phyloP scores from a whole-genome alignment of 1,284 basidiomycete genomes.

The Lentinula novae-zelandiae region DNA sequence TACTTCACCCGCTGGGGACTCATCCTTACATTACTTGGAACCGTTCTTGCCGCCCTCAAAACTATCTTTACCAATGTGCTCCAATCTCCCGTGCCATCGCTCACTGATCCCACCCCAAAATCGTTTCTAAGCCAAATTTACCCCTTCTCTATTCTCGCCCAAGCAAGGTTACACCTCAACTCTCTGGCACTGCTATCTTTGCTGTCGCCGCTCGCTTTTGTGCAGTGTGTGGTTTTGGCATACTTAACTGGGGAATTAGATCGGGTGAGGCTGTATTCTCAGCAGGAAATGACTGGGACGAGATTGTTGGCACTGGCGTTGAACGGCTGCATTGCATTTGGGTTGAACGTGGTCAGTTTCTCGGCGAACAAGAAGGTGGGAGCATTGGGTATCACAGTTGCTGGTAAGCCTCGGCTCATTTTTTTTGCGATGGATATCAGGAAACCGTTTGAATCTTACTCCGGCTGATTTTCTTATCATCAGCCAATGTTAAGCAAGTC shows the following conservation, averaged over 20 bases:
- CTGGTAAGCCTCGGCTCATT: constrained; percentile 46
- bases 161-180: constrained; percentile 49
- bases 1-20: constrained; percentile 82
- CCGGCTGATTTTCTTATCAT: constrained; percentile 11
- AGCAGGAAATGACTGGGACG: constrained; percentile 45
- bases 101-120: constrained; percentile 14
- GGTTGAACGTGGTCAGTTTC: constrained; percentile 88
- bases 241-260: constrained; percentile 77
- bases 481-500: constrained; percentile 93
- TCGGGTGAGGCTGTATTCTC: constrained; percentile 50
- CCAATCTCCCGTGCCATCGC: constrained; percentile 31
- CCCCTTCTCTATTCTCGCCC: constrained; percentile 5
- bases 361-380: constrained; percentile 89
- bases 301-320: constrained; percentile 58
- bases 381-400: constrained; percentile 83
- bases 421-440: no score
- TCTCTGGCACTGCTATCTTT: constrained; percentile 83
- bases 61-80: constrained; percentile 87
- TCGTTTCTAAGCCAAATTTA: constrained; percentile 17
- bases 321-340: constrained; percentile 87
- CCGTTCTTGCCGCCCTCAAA: constrained; percentile 86
- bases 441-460: neutral
- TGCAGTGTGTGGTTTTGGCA: constrained; percentile 79
- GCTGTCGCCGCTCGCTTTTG: constrained; percentile 85
- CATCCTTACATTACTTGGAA: constrained; percentile 82